Evolutionary conservation across 176 grass and related monocot species (phyloP), one percentile per base, ranked within the genome.

Genomic region (Elaeis guineensis): DNA sequence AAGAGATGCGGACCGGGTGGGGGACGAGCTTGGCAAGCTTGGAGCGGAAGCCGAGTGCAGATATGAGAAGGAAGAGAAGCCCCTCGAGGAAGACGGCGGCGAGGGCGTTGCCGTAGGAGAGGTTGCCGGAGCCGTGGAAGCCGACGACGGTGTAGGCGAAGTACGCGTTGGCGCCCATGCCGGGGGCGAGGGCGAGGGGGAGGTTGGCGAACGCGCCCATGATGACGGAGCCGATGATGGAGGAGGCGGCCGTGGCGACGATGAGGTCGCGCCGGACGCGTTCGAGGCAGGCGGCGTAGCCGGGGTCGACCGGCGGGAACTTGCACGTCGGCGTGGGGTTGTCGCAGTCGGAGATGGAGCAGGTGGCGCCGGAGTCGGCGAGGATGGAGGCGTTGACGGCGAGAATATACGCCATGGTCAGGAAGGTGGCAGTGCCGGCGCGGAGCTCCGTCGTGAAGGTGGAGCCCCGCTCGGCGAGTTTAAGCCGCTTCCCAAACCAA

Each of bases 141-240:
- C 62, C 62, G 21, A 65, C 62, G 5, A 65, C 16, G 14, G 44
- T 51, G 62, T 65, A 65, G 16, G 62, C 62, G 62, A 65, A 65
- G 61, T 63, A 63, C 16, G 61, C 61, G 61, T 63, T 63, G 30
- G 61, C 5, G 32, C 61, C 61, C 61, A 65, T 65, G 62, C 48
- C 62, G 15, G 62, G 62, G 5, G 62, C 62, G 32, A 65, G 62
- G 11, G 62, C 62, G 20, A 65, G 20, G 5, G 62, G 62, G 14
- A 65, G 62, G 62, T 65, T 65, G 14, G 62, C 62, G 21, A 65
- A 50, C 17, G 49, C 62, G 21, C 62, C 62, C 62, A 65, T 65
- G 21, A 51, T 32, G 48, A 65, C 21, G 16, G 48, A 51, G 12
- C 62, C 62, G 49, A 65, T 24, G 18, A 65, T 51, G 21, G 44